These are phyloP conservation scores for Bidens hawaiensis DNA, from an alignment of 140 eudicot genomes.

Conservation along the genomic window DNA sequence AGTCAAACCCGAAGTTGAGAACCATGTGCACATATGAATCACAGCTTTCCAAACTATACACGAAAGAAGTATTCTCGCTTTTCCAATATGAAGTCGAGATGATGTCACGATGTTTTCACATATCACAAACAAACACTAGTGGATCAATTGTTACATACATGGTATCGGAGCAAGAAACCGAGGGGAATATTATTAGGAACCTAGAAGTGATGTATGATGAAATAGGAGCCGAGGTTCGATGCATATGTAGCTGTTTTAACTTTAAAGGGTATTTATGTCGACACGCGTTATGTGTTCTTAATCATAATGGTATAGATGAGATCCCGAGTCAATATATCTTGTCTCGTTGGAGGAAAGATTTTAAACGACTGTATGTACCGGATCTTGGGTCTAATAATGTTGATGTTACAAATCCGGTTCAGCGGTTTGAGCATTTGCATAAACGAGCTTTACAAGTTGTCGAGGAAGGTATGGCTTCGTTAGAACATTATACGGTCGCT, in stretches of 20 bases:
- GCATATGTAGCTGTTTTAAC: slow-evolving; percentile 74
- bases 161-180: slow-evolving; percentile 54
- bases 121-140: slow-evolving; percentile 58
- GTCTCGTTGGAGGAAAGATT: slow-evolving; percentile 82
- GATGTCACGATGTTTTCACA: slow-evolving; percentile 57
- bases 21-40: slow-evolving; percentile 57
- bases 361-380: slow-evolving; percentile 51
- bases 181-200: slow-evolving; percentile 38
- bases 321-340: slow-evolving; percentile 62
- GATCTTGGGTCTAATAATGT: slow-evolving; percentile 51
- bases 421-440: slow-evolving; percentile 73
- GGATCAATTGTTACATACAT: slow-evolving; percentile 53
- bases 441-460: slow-evolving; percentile 83
- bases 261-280: slow-evolving; percentile 72
- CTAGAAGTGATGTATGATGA: slow-evolving; percentile 70
- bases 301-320: slow-evolving; percentile 62
- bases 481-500: slow-evolving; percentile 70
- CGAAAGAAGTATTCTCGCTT: slow-evolving; percentile 56
- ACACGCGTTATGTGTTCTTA: slow-evolving; percentile 65
- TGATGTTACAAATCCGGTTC: slow-evolving; percentile 55
- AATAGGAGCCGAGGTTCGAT: slow-evolving; percentile 56
- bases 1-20: slow-evolving; percentile 42
- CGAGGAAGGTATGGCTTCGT: slow-evolving; percentile 68
- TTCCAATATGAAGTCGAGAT: slow-evolving; percentile 68
- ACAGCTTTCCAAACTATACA: slow-evolving; percentile 55